phyloP scores from a whole-genome alignment of 805 yeast species.

The Wickerhamiella alocasiicola region DNA sequence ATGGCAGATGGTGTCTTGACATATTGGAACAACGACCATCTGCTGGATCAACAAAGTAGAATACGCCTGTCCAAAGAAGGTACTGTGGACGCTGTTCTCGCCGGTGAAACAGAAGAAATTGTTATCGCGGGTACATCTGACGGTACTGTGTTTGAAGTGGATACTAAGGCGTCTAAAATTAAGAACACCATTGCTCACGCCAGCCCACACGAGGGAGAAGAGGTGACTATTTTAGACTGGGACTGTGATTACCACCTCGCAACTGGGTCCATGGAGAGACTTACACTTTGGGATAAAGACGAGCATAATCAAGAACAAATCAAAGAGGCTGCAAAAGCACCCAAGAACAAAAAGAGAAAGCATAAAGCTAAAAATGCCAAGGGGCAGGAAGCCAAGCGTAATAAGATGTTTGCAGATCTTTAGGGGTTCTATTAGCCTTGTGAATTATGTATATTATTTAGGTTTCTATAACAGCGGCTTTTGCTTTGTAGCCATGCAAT shows the following conservation, averaged over 20 bases:
- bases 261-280: slow-evolving; percentile 70
- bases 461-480: slow-evolving; percentile 8
- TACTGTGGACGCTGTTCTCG: slow-evolving; percentile 57
- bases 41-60: slow-evolving; percentile 63
- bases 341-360: slow-evolving; percentile 3
- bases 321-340: not conserved
- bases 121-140: slow-evolving; percentile 50
- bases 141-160: slow-evolving; percentile 57
- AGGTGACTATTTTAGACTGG: slow-evolving; percentile 61
- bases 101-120: slow-evolving; percentile 31
- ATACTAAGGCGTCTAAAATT: slow-evolving; percentile 50
- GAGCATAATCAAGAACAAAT: slow-evolving; percentile 13
- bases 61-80: slow-evolving; percentile 51
- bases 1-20: slow-evolving; percentile 88
- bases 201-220: slow-evolving; percentile 38
- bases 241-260: slow-evolving; percentile 71
- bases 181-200: slow-evolving; percentile 58
- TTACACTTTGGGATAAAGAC: slow-evolving; percentile 56
- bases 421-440: not conserved
- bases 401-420: slow-evolving; percentile 8
- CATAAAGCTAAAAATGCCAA: not conserved
- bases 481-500: slow-evolving; percentile 33
- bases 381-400: not conserved
- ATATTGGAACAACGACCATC: slow-evolving; percentile 59
- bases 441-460: not conserved